Evolutionary conservation across 352 stramenopile species (phyloP), one percentile per base, ranked within the genome.

Genomic region (Phytopythium kandeliae): DNA sequence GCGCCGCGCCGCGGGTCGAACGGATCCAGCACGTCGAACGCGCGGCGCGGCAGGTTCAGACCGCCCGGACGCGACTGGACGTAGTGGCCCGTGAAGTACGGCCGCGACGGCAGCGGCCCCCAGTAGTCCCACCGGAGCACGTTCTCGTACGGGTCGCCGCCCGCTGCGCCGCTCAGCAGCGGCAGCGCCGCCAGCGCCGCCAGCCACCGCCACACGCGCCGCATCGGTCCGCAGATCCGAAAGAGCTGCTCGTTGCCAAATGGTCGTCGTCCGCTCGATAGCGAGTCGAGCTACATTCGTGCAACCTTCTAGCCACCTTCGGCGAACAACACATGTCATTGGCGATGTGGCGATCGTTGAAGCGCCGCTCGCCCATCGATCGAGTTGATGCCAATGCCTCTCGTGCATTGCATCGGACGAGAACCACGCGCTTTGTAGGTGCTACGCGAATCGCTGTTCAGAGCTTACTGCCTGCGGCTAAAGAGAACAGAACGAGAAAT

Each of bases 81-180:
- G 35, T 79, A 91, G 31, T 61, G 64, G 26, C 74, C 77, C 34
- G 73, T 83, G 65, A 91, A 88, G 41, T 63, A 63, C 40, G 67
- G 64, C 2, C 54, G 48, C 12, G 54, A 55, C 0, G 59, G 50
- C 31, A 91, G 65, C 43, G 74, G 71, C 15, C 71, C 69, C 77
- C 78, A 91, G 54, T 66, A 88, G 51, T 91, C 75, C 80, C 80
- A 91, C 49, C 62, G 74, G 19, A 44, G 43, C 10, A 80, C 50
- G 1, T 31, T 19, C 0, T 51, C 58, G 22, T 56, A 42, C n/a
- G 51, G 47, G n/a, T 65, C 34, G 22, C 17, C 21, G 21, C 28
- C 41, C 7, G 45, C 26, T 48, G 34, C 35, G 13, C 9, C 21
- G 25, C 17, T 16, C 15, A 45, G 22, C 22, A 46, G 40, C 2